phyloP scores from a whole-genome alignment of 768 basidiomycete species.

The Suillus decipiens region DNA sequence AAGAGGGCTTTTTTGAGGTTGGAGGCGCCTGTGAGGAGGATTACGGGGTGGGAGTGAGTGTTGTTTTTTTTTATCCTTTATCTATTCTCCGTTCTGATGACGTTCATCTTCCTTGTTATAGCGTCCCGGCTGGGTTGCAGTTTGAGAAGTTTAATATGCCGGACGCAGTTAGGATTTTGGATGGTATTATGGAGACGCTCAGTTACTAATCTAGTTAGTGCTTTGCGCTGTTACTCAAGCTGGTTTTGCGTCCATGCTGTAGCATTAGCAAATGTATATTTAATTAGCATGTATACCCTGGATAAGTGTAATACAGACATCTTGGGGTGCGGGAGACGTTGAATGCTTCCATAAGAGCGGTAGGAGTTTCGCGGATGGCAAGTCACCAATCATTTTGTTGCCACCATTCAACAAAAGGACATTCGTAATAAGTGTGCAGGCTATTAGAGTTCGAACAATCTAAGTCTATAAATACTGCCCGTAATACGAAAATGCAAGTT shows the following conservation, averaged over 20 bases:
- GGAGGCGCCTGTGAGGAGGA: conserved; percentile 82
- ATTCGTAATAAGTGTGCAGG: not conserved
- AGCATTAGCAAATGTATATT: not conserved
- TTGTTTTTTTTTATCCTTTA: conserved; percentile 7
- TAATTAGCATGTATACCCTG: conserved; percentile 7
- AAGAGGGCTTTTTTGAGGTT: conserved; percentile 81
- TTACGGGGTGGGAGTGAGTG: conserved; percentile 95
- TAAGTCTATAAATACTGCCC: too few relatives aligned
- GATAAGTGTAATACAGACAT: not conserved
- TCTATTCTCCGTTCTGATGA: conserved; percentile 8
- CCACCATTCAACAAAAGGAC: too few relatives aligned
- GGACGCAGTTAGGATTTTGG: conserved; percentile 80
- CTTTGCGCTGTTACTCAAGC: too few relatives aligned
- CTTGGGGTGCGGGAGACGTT: not conserved
- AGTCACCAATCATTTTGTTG: too few relatives aligned
- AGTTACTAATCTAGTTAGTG: conserved; percentile 45
- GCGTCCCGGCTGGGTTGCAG: conserved; percentile 80
- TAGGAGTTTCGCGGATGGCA: too few relatives aligned
- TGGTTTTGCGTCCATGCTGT: not conserved
- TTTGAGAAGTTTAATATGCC: conserved; percentile 95
- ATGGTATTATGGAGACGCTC: conserved; percentile 83
- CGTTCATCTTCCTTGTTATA: conserved; percentile 39
- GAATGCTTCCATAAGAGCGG: not conserved
- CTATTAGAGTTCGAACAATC: too few relatives aligned
- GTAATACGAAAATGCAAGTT: too few relatives aligned